A percentile compares a stretch with the other conserved stretches of the same genome.
Evolutionary conservation across 306 rosid genomes (phyloP).

Genomic region (Sicyos edulis): DNA sequence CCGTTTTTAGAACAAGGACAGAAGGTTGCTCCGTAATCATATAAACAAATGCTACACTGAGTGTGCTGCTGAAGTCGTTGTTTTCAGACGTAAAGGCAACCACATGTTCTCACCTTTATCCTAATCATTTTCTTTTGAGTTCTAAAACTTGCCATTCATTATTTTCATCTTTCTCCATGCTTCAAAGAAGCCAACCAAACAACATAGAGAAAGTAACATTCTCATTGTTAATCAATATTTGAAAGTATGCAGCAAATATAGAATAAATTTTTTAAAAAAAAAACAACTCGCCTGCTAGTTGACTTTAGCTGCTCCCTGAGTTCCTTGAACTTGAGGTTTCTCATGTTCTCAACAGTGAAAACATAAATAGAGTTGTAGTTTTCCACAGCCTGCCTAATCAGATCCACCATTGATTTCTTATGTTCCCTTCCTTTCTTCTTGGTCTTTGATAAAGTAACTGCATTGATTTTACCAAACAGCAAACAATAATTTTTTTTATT

Average conservation of each 20-base stretch:
- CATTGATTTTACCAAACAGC: constrained; percentile 19
- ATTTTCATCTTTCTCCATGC: not conserved
- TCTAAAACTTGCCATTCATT: not conserved
- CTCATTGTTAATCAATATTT: not conserved
- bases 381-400: constrained; percentile 65
- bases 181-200: not conserved
- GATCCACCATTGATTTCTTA: constrained; percentile 55
- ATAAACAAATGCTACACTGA: not conserved
- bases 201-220: constrained; percentile 5
- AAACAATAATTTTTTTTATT: not conserved
- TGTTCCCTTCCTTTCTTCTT: constrained; percentile 84
- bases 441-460: constrained; percentile 91
- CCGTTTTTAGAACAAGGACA: not conserved
- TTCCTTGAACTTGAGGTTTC: constrained; percentile 86
- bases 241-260: not conserved
- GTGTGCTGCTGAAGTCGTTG: not conserved
- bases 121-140: not conserved
- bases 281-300: constrained; percentile 45
- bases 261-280: not conserved
- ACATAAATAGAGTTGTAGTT: constrained; percentile 56
- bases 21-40: not conserved
- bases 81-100: not conserved
- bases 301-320: constrained; percentile 71
- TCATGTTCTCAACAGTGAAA: constrained; percentile 83
- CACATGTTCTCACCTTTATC: not conserved